phyloP scores from a whole-genome alignment of 306 rosid species.

The Sophora flavescens region DNA sequence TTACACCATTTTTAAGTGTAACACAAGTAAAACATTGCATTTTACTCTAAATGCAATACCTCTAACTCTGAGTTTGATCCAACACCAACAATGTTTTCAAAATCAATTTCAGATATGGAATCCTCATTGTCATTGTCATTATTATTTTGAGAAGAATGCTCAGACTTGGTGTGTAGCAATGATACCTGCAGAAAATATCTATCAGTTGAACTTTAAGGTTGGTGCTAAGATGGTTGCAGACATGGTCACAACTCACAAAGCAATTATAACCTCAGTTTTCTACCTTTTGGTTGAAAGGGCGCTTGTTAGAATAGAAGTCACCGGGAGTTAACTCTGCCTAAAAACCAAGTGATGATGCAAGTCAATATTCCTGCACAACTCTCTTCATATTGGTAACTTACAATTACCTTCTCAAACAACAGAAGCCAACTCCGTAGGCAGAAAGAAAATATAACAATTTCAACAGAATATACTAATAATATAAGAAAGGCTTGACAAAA shows the following conservation, averaged over 20 bases:
- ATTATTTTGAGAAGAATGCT: constrained; percentile 64
- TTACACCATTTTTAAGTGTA: constrained; percentile 37
- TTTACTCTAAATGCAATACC: constrained; percentile 59
- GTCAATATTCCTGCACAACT: constrained; percentile 42
- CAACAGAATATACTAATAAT: constrained; percentile 6
- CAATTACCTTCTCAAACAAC: constrained; percentile 22
- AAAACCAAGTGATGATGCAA: constrained; percentile 36
- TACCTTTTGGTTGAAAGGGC: constrained; percentile 73
- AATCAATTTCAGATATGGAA: constrained; percentile 72
- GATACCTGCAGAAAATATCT: constrained; percentile 61
- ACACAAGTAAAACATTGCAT: constrained; percentile 35
- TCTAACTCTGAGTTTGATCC: constrained; percentile 83
- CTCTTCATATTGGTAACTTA: constrained; percentile 2
- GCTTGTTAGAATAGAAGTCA: constrained; percentile 81
- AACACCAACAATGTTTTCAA: constrained; percentile 88
- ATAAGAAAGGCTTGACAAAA: background rate
- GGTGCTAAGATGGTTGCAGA: constrained; percentile 26
- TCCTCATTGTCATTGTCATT: constrained; percentile 66
- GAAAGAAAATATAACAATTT: constrained; percentile 24
- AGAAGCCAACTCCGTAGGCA: constrained; percentile 24
- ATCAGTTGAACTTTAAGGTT: constrained; percentile 50
- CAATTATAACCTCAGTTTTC: background rate
- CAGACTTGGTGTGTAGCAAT: constrained; percentile 50
- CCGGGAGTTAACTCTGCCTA: constrained; percentile 90
- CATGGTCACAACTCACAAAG: constrained; percentile 7